Conservation (phyloP, 345 rosid genomes). For the Brassica rapa region DNA sequence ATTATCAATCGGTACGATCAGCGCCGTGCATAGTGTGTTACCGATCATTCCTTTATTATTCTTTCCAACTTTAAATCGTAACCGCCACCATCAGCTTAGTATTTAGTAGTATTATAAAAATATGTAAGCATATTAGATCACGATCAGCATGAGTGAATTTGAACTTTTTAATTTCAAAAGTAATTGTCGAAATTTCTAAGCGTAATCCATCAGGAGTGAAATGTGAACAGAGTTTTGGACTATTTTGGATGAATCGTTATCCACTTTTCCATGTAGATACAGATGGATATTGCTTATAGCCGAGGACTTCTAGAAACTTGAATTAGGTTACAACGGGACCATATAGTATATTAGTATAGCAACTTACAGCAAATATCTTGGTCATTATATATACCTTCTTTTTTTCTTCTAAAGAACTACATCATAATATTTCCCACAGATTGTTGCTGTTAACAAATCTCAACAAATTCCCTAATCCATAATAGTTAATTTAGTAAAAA, state of each 20-base stretch:
- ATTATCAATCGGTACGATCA: neutral
- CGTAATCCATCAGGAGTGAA: slow-evolving; percentile 10
- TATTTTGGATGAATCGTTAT: slow-evolving; percentile 20
- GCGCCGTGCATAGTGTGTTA: no score
- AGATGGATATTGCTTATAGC: slow-evolving; percentile 16
- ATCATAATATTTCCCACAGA: neutral
- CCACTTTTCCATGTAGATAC: neutral
- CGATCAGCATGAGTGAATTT: neutral
- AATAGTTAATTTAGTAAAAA: no score
- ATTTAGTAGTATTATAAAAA: neutral
- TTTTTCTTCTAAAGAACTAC: neutral
- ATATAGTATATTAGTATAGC: neutral
- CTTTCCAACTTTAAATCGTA: neutral
- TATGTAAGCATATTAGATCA: neutral
- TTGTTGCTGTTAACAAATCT: neutral
- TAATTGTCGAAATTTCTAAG: neutral
- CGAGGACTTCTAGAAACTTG: slow-evolving; percentile 35
- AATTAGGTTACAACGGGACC: slow-evolving; percentile 21
- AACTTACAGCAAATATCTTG: slow-evolving; percentile 16
- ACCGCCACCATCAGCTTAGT: neutral
- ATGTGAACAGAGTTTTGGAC: slow-evolving; percentile 25
- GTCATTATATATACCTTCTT: neutral
- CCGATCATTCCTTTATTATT: neutral
- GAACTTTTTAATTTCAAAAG: neutral
- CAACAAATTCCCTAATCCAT: neutral